Evolutionary conservation across 176 grass and related monocot genomes (phyloP), one percentile per base, ranked within the genome.

Genomic region (Eremochloa ophiuroides): DNA sequence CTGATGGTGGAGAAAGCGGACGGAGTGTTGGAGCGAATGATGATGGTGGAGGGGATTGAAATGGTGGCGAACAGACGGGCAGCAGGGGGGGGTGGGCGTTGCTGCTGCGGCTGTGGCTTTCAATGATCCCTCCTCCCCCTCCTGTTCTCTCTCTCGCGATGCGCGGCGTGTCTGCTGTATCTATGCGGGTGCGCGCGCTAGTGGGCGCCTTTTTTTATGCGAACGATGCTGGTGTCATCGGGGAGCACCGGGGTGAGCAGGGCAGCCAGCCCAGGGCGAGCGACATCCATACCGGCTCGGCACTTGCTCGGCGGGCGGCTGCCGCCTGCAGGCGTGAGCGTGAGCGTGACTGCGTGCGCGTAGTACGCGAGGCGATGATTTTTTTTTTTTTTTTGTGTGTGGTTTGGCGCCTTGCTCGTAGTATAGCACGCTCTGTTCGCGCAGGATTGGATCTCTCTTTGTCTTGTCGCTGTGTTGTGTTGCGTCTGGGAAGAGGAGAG

Each of bases 121-220:
- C 88, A 91, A 81, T 73, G 75, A 88, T 73, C 81, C 40, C 37
- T 18, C 83, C 14, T 2, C 46, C 35, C 7, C 0, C 6, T 15
- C 10, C n/a, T 29, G 55, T 51, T 41, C 76, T 58, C 51, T 7
- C 34, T 27, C 31, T 67, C 43, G 50, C 13, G 27, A 18, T 1
- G 50, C 35, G 16, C 9, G 67, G 85, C 79, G 82, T 65, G 77
- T 82, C 64, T 89, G 87, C n/a, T n/a, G n/a, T n/a, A n/a, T 85
- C 66, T 89, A 77, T 47, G 82, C 74, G 55, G 34, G 60, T 27
- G n/a, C 65, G 63, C 35, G 53, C 63, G 73, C 66, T 61, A 85
- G 87, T 89, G 83, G 83, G 15, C 29, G 87, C 46, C 66, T 71
- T 87, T 72, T 39, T 89, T 86, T 89, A 82, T 82, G 78, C 88